A percentile compares a stretch with the other conserved stretches of the same genome.
Conservation (phyloP, 1,139 yeast genomes). For the Hansenula anomala region DNA sequence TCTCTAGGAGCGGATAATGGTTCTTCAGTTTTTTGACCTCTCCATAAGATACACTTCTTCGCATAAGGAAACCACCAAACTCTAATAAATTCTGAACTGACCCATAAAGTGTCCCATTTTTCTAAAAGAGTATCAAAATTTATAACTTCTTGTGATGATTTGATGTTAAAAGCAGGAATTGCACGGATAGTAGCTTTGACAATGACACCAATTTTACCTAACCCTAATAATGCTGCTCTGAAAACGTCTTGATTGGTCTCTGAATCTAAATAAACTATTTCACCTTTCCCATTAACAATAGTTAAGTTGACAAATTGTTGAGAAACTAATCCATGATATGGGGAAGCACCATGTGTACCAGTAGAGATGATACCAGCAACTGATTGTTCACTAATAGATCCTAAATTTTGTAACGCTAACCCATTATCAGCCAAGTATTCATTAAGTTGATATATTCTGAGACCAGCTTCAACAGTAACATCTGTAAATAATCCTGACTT, state of each 20-base stretch:
- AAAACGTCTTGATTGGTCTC: conserved; percentile 64
- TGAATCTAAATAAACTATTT: conserved; percentile 65
- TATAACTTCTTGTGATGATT: conserved; percentile 78
- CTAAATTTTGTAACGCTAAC: conserved; percentile 84
- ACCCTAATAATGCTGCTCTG: conserved; percentile 77
- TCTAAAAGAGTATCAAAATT: conserved; percentile 65
- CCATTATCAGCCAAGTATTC: conserved; percentile 56
- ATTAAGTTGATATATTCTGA: conserved; percentile 75
- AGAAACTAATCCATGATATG: conserved; percentile 84
- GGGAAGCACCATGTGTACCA: conserved; percentile 95
- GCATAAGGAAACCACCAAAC: conserved; percentile 99
- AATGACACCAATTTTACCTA: conserved; percentile 90
- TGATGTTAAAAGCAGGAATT: conserved; percentile 78
- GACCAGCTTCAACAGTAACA: conserved; percentile 90
- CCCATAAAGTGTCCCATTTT: conserved; percentile 75
- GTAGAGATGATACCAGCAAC: conserved; percentile 93
- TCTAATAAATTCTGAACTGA: conserved; percentile 84
- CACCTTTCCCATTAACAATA: conserved; percentile 69
- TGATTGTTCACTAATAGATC: conserved; percentile 92
- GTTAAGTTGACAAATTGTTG: conserved; percentile 81
- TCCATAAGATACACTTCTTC: conserved; percentile 81
- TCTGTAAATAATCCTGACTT: conserved; percentile 68
- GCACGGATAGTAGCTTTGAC: conserved; percentile 84
- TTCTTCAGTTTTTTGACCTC: conserved; percentile 68
- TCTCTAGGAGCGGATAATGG: conserved; percentile 61